A percentile compares a stretch with the other conserved stretches of the same genome.
These are phyloP conservation scores for Ascocoryne sarcoides DNA, from an alignment of 2,329 filamentous ascomycete species.

Conservation along the genomic window DNA sequence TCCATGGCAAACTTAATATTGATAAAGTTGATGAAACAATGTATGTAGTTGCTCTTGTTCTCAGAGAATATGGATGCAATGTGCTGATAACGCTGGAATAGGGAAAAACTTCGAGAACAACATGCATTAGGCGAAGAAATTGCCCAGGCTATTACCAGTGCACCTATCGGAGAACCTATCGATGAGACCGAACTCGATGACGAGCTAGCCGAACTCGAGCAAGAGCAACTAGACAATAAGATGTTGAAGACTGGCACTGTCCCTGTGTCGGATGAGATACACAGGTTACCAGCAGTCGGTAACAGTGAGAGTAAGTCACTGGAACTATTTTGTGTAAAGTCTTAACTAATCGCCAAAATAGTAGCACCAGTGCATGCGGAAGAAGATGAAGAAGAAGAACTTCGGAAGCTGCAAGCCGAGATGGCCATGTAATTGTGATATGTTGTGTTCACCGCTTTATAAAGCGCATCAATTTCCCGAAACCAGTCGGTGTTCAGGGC, in stretches of 20 bases:
- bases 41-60: slow-evolving; percentile 44
- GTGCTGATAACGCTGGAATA: slow-evolving; percentile 35
- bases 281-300: slow-evolving; percentile 65
- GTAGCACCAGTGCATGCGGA: slow-evolving; percentile 43
- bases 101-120: slow-evolving; percentile 86
- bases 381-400: slow-evolving; percentile 92
- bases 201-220: slow-evolving; percentile 79
- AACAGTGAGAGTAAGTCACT: slow-evolving; percentile 63
- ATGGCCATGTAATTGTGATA: slow-evolving; percentile 72
- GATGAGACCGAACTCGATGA: slow-evolving; percentile 83
- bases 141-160: slow-evolving; percentile 70
- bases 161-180: slow-evolving; percentile 55
- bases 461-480: slow-evolving; percentile 13
- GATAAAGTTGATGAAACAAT: slow-evolving; percentile 94
- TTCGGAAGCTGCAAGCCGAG: slow-evolving; percentile 87
- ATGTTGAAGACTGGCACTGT: slow-evolving; percentile 86
- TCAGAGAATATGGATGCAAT: slow-evolving; percentile 7
- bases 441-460: slow-evolving; percentile 9
- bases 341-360: too few species aligned
- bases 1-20: slow-evolving; percentile 82
- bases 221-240: slow-evolving; percentile 85
- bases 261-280: slow-evolving; percentile 70
- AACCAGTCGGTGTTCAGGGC: slow-evolving; percentile 17
- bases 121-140: slow-evolving; percentile 93
- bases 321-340: too few species aligned